Evolutionary conservation across 148 eudicot genomes (phyloP).

Genomic region (Diospyros kaki): DNA sequence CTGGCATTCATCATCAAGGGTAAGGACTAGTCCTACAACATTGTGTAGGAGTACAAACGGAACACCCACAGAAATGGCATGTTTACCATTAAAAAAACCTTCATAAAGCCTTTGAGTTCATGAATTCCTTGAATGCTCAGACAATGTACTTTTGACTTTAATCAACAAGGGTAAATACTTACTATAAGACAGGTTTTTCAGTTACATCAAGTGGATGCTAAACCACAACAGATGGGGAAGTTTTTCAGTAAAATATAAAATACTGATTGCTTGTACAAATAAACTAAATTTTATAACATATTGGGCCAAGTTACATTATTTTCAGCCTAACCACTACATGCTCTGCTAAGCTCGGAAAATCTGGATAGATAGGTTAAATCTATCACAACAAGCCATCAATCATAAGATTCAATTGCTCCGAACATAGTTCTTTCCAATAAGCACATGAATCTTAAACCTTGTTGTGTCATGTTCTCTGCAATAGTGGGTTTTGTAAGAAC

Average conservation of each 20-base stretch:
- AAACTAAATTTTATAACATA: not conserved
- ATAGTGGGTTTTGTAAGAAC: too few species aligned
- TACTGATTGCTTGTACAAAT: not conserved
- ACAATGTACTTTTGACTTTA: too few species aligned
- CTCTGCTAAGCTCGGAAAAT: not conserved
- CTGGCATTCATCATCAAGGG: not conserved
- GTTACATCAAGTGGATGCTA: not conserved
- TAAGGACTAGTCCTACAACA: not conserved
- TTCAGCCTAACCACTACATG: not conserved
- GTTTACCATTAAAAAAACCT: too few species aligned
- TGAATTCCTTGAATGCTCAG: too few species aligned
- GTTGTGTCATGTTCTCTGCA: too few species aligned
- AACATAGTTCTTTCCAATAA: too few species aligned
- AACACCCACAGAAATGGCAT: too few species aligned
- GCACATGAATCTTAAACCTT: too few species aligned
- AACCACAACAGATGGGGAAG: not conserved
- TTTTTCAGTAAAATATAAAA: not conserved
- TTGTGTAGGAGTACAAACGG: too few species aligned
- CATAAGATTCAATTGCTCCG: not conserved
- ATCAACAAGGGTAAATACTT: not conserved
- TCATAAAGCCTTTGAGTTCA: too few species aligned
- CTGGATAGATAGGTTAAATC: not conserved
- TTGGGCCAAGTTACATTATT: not conserved
- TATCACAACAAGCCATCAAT: not conserved
- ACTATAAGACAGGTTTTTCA: not conserved